A percentile compares a stretch with the other conserved stretches of the same genome.
Conservation (phyloP, 2,329 filamentous ascomycete genomes). For the Aspergillus sp. region DNA sequence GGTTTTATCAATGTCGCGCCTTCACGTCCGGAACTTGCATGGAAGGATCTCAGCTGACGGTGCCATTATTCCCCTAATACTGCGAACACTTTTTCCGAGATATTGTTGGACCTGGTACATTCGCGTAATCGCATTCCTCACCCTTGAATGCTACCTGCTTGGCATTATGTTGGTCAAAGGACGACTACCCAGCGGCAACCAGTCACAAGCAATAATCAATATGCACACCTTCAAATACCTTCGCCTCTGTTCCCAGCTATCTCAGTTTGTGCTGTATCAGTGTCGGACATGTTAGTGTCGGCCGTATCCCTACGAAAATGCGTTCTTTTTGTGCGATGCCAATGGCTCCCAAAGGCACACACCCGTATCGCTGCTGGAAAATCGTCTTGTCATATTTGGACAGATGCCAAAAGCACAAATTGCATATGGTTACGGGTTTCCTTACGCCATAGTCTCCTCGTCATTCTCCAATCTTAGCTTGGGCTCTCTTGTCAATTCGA, state of each 20-base stretch:
- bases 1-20: slow-evolving; percentile 33
- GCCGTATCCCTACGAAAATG: no score
- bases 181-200: slow-evolving; percentile 22
- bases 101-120: slow-evolving; percentile 34
- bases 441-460: no score
- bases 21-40: slow-evolving; percentile 36
- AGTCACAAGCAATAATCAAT: slow-evolving; percentile 30
- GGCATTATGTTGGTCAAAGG: slow-evolving; percentile 30
- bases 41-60: slow-evolving; percentile 35
- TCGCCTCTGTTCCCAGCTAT: slow-evolving; percentile 38
- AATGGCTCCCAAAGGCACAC: no score
- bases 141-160: slow-evolving; percentile 25
- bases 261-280: no score
- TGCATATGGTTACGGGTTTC: no score
- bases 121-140: slow-evolving; percentile 30
- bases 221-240: slow-evolving; percentile 36
- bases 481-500: no score
- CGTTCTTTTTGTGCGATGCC: no score
- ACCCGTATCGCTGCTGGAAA: no score
- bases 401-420: no score
- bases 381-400: no score
- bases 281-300: no score
- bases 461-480: no score
- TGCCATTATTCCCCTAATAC: slow-evolving; percentile 29
- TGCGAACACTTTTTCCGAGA: slow-evolving; percentile 22